phyloP scores from a whole-genome alignment of 1,284 basidiomycete genomes.

The Cutaneotrichosporon mucoides region DNA sequence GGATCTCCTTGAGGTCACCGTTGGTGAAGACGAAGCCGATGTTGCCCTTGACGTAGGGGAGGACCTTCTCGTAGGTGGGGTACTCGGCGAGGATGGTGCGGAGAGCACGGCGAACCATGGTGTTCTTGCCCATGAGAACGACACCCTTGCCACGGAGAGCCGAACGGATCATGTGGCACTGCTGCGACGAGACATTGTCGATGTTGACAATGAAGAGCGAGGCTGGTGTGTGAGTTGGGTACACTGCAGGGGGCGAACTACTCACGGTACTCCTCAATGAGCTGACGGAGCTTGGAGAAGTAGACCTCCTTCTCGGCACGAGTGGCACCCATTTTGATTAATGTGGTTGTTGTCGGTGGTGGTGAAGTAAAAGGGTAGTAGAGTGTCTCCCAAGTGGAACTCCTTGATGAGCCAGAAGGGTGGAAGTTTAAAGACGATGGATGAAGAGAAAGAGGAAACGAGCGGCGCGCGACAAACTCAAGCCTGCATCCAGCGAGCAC shows the following conservation, averaged over 20 bases:
- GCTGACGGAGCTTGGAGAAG: constrained; percentile 91
- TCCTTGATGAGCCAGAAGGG: constrained; percentile 46
- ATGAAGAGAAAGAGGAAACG: constrained; percentile 12
- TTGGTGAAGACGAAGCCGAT: constrained; percentile 99
- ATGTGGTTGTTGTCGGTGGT: constrained; percentile 24
- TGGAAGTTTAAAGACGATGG: constrained; percentile 47
- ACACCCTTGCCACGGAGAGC: constrained; percentile 93
- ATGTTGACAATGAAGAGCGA: constrained; percentile 99
- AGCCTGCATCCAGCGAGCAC: not conserved
- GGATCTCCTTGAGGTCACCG: constrained; percentile 88
- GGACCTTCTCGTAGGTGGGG: constrained; percentile 93
- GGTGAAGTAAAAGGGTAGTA: constrained; percentile 5
- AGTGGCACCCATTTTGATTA: constrained; percentile 77
- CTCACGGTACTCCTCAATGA: constrained; percentile 85
- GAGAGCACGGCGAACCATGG: constrained; percentile 98
- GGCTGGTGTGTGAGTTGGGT: constrained; percentile 57
- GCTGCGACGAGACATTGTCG: constrained; percentile 99
- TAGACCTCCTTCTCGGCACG: constrained; percentile 88
- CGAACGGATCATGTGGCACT: constrained; percentile 78
- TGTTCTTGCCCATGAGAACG: constrained; percentile 99
- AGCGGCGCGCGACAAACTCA: not conserved
- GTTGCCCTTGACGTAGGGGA: constrained; percentile 95
- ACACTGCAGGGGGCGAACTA: too few species aligned
- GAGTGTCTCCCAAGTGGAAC: constrained; percentile 49
- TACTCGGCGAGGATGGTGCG: constrained; percentile 82